Evolutionary conservation across 2,329 filamentous ascomycete genomes (phyloP).

Genomic region (Beauveria pseudobassiana): DNA sequence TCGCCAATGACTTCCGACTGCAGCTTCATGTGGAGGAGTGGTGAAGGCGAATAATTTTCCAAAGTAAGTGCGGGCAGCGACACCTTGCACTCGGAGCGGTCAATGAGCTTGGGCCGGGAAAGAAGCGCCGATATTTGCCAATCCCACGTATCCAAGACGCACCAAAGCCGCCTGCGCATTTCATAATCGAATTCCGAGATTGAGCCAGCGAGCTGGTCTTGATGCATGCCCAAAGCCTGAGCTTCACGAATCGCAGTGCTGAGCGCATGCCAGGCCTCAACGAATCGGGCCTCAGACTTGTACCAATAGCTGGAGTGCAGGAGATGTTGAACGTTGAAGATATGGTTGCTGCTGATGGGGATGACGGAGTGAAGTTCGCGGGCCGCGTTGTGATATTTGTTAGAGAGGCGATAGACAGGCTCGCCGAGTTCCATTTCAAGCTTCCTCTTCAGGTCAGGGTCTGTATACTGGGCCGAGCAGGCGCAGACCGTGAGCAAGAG

Average conservation of each 20-base stretch:
- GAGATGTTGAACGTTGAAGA: conserved; percentile 28
- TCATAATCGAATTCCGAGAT: conserved; percentile 28
- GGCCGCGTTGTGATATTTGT: conserved; percentile 26
- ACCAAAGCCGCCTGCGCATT: conserved; percentile 30
- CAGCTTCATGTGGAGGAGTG: conserved; percentile 25
- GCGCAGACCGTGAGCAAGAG: conserved; percentile 31
- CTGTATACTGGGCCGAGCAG: conserved; percentile 28
- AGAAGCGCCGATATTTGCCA: conserved; percentile 31
- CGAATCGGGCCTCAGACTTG: conserved; percentile 28
- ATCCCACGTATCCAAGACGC: conserved; percentile 30
- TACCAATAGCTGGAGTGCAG: conserved; percentile 32
- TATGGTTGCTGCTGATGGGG: conserved; percentile 25
- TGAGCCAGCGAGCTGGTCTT: conserved; percentile 21
- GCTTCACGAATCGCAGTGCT: conserved; percentile 28
- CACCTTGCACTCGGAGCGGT: conserved; percentile 12
- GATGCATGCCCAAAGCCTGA: conserved; percentile 26
- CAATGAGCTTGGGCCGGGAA: conserved; percentile 14
- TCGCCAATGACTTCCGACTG: conserved; percentile 26
- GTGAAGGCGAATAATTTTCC: conserved; percentile 13
- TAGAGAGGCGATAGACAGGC: conserved; percentile 21
- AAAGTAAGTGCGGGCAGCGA: conserved; percentile 11
- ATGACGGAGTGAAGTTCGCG: conserved; percentile 26
- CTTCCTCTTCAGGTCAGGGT: conserved; percentile 22
- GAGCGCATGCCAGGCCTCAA: conserved; percentile 31
- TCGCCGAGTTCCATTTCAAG: conserved; percentile 25